Percentiles rank a stretch among this genome's conserved stretches.
Evolutionary conservation across 2,329 filamentous ascomycete species (phyloP).

Genomic region (Ampelomyces quisqualis): DNA sequence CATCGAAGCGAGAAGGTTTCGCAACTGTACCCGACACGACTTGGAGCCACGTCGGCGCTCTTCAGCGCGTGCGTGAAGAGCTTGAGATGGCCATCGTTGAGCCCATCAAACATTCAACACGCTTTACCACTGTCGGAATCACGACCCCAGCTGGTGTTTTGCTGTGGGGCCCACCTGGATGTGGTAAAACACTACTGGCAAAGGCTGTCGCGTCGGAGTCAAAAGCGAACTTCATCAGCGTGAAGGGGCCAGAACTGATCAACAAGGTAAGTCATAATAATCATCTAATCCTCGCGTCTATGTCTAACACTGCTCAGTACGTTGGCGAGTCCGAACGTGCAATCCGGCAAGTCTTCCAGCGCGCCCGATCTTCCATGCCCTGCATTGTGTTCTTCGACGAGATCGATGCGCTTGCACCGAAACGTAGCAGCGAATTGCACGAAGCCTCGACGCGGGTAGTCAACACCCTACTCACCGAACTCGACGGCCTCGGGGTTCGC

Average conservation of each 20-base stretch:
- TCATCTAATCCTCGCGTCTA: background rate
- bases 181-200: slow-evolving; percentile 92
- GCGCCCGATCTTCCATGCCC: slow-evolving; percentile 80
- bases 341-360: slow-evolving; percentile 85
- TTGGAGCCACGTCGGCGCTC: slow-evolving; percentile 88
- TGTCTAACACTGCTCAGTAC: slow-evolving; percentile 52
- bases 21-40: slow-evolving; percentile 91
- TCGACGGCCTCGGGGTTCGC: slow-evolving; percentile 80
- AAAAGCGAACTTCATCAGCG: slow-evolving; percentile 95
- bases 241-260: slow-evolving; percentile 92
- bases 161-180: slow-evolving; percentile 94
- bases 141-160: slow-evolving; percentile 81
- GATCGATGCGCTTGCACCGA: slow-evolving; percentile 86
- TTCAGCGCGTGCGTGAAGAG: slow-evolving; percentile 75
- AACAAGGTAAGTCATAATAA: slow-evolving; percentile 63
- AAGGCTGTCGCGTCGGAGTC: slow-evolving; percentile 96
- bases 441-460: slow-evolving; percentile 88
- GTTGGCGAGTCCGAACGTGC: slow-evolving; percentile 95
- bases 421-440: slow-evolving; percentile 71
- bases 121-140: slow-evolving; percentile 76
- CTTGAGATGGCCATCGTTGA: slow-evolving; percentile 84
- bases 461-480: slow-evolving; percentile 89
- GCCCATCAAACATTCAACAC: slow-evolving; percentile 78
- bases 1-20: slow-evolving; percentile 89
- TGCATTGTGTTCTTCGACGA: slow-evolving; percentile 99